phyloP scores from a whole-genome alignment of 768 basidiomycete genomes.

The Mycena alexandri region DNA sequence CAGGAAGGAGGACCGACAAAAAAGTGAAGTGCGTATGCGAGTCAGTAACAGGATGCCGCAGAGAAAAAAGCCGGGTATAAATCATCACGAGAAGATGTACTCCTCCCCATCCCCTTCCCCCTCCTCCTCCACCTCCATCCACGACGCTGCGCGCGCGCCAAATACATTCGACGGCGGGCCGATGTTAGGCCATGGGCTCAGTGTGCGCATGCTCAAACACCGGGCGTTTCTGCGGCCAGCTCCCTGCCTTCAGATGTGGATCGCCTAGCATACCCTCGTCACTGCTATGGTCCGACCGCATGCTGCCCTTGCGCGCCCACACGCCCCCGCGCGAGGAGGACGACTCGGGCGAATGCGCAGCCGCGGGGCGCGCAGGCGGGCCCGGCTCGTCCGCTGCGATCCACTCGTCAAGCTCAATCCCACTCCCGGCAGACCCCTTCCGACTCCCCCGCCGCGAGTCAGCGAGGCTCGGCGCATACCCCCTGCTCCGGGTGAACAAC shows the following conservation, averaged over 20 bases:
- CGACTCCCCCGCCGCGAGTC: not conserved
- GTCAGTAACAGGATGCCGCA: too few species aligned
- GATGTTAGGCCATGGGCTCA: too few species aligned
- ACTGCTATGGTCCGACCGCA: not conserved
- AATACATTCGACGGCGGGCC: not conserved
- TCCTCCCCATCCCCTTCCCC: not conserved
- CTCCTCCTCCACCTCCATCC: conserved; percentile 17
- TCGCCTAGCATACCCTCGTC: not conserved
- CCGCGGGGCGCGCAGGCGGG: not conserved
- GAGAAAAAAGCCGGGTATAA: too few species aligned
- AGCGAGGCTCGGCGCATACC: not conserved
- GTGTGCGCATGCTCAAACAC: too few species aligned
- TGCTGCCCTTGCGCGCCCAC: conserved; percentile 23
- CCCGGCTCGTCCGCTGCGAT: not conserved
- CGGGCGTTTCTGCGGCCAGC: conserved; percentile 26
- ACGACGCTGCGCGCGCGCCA: conserved; percentile 11
- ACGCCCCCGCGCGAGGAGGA: not conserved
- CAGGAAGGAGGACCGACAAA: too few species aligned
- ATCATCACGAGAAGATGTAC: too few species aligned
- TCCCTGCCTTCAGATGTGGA: conserved; percentile 13
- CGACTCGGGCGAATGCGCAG: not conserved
- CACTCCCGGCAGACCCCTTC: conserved; percentile 1
- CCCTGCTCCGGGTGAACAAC: not conserved
- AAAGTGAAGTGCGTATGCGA: too few species aligned
- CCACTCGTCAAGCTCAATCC: conserved; percentile 28